Evolutionary conservation across 306 rosid species (phyloP).

Genomic region (Malus fusca): DNA sequence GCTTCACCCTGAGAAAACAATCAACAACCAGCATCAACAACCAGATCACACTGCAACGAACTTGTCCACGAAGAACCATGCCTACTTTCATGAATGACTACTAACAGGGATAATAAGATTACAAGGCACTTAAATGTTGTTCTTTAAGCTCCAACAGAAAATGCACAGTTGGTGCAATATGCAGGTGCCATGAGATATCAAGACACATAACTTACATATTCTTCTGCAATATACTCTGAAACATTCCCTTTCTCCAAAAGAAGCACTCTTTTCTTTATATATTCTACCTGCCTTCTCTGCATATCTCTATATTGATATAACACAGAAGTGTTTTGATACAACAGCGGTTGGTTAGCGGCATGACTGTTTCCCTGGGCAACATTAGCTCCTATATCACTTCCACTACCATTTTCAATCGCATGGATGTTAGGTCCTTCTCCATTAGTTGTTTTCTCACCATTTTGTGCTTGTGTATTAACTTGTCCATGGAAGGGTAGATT

Average conservation of each 20-base stretch:
- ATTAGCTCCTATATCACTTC: constrained; percentile 42
- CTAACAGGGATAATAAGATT: background rate
- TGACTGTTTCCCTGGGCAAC: constrained; percentile 51
- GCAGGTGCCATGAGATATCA: constrained; percentile 1
- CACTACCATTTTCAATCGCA: constrained; percentile 61
- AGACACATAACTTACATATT: constrained; percentile 52
- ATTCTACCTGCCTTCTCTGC: constrained; percentile 96
- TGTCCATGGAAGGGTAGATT: constrained; percentile 68
- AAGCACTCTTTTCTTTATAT: constrained; percentile 87
- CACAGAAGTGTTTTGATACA: constrained; percentile 55
- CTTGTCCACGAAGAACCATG: background rate
- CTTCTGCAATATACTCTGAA: constrained; percentile 81
- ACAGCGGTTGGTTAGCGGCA: constrained; percentile 49
- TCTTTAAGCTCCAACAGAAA: background rate
- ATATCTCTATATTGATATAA: constrained; percentile 77
- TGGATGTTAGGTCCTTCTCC: constrained; percentile 42
- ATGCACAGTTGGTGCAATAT: background rate
- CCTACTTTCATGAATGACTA: background rate
- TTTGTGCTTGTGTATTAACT: constrained; percentile 50
- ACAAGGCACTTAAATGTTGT: background rate
- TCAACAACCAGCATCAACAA: constrained; percentile 17
- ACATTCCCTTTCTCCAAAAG: constrained; percentile 94
- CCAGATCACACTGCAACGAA: background rate
- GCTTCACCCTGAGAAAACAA: constrained; percentile 55
- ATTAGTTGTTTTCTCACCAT: constrained; percentile 42